Base-by-base conservation (phyloP, 345 rosid genomes). In the Hibiscus tridactylites region DNA sequence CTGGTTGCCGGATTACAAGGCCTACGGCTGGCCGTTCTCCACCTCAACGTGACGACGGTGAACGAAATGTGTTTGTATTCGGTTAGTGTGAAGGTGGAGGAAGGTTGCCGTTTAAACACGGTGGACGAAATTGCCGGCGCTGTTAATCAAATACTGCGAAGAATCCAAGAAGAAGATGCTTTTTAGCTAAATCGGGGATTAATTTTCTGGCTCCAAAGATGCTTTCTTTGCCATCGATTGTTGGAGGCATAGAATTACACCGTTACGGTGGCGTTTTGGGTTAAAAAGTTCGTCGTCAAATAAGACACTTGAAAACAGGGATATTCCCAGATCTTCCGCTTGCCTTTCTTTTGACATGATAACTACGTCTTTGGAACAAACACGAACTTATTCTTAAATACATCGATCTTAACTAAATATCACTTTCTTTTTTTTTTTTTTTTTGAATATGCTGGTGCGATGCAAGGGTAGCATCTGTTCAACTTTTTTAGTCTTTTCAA, bases 101-200 rank as follows among this genome's bases (percentile, higher is more conserved):
- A 93, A 81, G 93, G 90, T 19, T 78, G 97, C 80, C 89, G 83
- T 33, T 42, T 89, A 62, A 87, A 72, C 33, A 86, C 93, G 17
- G 91, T 88, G 73, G 97, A 91, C 53, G 98, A 89, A 71, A 85
- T 93, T 50, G 95, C 97, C 54, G 81, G 86, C 1, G 92, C 89
- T 52, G 83, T 89, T 42, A 85, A 90, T 76, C 84, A 89, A 72
- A 81, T 88, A 82, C 78, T 89, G 61, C 77, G 80, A 26, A 82
- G 78, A 75, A 84, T 90, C 72, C 73, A 89, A 82, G 90, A 89
- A 82, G 90, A 85, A 72, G 76, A 87, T 33, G 68, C 71, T 54
- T 68, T 70, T 70, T 70, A 70, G 63, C 50, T 33, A 2, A 42
- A 42, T 9, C 2, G 10, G 10, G 46, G 46, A 0, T 8, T 16